Conservation (phyloP, 2,329 filamentous ascomycete species). For the Hypoxylon sp. region DNA sequence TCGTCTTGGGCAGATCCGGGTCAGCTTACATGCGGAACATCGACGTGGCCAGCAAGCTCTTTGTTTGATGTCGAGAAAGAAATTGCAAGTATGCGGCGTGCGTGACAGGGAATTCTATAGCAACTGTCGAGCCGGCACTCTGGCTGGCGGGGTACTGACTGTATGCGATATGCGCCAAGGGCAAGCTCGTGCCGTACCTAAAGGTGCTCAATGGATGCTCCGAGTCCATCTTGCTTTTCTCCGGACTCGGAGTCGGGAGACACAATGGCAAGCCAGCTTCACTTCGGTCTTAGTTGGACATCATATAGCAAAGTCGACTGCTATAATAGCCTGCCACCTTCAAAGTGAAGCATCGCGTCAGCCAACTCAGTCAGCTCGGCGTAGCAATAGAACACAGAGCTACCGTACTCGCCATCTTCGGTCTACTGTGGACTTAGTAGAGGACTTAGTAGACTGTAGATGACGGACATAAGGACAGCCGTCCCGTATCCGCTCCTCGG, state of each 20-base stretch:
- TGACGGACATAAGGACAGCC: slow-evolving; percentile 9
- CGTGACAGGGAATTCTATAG: background rate
- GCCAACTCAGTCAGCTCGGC: slow-evolving; percentile 33
- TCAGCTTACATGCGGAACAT: slow-evolving; percentile 25
- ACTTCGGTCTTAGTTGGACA: background rate
- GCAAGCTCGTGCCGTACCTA: slow-evolving; percentile 13
- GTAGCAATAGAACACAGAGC: slow-evolving; percentile 13
- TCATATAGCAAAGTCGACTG: background rate
- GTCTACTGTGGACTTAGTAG: background rate
- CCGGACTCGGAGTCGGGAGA: slow-evolving; percentile 23
- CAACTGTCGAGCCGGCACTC: slow-evolving; percentile 27
- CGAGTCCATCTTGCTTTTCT: background rate
- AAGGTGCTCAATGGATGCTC: background rate
- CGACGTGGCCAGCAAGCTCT: background rate
- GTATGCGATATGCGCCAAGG: slow-evolving; percentile 16
- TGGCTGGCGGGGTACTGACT: slow-evolving; percentile 10
- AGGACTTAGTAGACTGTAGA: background rate
- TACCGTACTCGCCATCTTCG: too few relatives aligned
- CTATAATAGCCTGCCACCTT: background rate
- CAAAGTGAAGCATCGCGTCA: background rate
- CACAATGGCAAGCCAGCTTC: background rate
- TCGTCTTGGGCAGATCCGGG: slow-evolving; percentile 10
- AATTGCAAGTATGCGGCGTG: background rate
- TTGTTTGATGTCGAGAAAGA: background rate
- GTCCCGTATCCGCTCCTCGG: slow-evolving; percentile 11